A percentile compares a stretch with the other conserved stretches of the same genome.
phyloP scores from a whole-genome alignment of 805 yeast genomes.

The Grigorovia humatica region DNA sequence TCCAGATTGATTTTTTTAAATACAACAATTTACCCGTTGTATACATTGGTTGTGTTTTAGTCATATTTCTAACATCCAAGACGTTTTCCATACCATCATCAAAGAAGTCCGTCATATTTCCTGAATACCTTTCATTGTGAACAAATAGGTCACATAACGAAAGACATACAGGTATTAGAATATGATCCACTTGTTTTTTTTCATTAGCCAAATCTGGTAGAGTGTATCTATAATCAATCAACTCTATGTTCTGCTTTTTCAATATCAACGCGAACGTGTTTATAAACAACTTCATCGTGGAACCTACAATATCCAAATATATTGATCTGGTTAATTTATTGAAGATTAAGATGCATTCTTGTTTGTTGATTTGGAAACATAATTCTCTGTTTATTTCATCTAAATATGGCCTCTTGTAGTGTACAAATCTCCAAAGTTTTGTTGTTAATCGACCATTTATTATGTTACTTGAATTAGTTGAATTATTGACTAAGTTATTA shows the following conservation, averaged over 20 bases:
- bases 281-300: constrained; percentile 11
- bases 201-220: not conserved
- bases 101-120: not conserved
- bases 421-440: constrained; percentile 12
- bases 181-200: not conserved
- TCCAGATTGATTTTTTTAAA: constrained; percentile 17
- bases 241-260: constrained; percentile 1
- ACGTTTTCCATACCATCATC: constrained; percentile 9
- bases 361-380: constrained; percentile 33
- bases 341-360: constrained; percentile 24
- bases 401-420: constrained; percentile 38
- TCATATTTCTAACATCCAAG: constrained; percentile 9
- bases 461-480: not conserved
- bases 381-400: constrained; percentile 33
- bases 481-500: not conserved
- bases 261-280: constrained; percentile 6
- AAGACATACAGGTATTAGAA: constrained; percentile 1
- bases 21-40: constrained; percentile 11
- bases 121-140: not conserved
- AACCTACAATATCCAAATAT: constrained; percentile 15
- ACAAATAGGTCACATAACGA: not conserved
- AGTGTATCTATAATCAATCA: constrained; percentile 3
- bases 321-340: constrained; percentile 22
- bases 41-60: not conserved
- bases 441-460: not conserved